Evolutionary conservation across 2,329 filamentous ascomycete genomes (phyloP).

Genomic region (Apiospora marii): DNA sequence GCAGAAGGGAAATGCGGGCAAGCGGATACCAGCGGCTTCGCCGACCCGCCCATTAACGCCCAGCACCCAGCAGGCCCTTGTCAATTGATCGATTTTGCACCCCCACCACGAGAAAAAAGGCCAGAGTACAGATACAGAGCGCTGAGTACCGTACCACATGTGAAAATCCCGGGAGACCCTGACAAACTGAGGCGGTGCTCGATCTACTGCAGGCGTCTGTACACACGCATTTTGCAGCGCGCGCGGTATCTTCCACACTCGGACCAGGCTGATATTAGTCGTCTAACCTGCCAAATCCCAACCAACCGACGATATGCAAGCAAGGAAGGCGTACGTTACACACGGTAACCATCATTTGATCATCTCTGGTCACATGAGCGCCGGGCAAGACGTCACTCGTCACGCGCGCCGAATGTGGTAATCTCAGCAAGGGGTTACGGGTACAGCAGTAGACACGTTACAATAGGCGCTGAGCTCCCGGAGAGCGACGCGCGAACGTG

Average conservation of each 20-base stretch:
- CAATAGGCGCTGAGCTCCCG: slow-evolving; percentile 10
- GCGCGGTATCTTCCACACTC: neutral
- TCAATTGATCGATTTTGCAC: slow-evolving; percentile 13
- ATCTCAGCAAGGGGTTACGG: slow-evolving; percentile 16
- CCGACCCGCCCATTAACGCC: slow-evolving; percentile 20
- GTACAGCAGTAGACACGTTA: slow-evolving; percentile 19
- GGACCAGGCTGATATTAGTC: neutral
- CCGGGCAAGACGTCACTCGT: slow-evolving; percentile 4
- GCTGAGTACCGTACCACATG: neutral
- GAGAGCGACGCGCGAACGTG: neutral
- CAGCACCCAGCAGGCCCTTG: neutral
- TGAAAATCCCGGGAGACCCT: slow-evolving; percentile 15
- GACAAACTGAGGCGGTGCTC: slow-evolving; percentile 6
- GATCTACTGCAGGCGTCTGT: slow-evolving; percentile 1
- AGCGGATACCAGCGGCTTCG: slow-evolving; percentile 20
- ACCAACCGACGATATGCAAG: neutral
- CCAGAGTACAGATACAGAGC: neutral
- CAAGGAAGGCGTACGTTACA: slow-evolving; percentile 8
- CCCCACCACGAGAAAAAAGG: slow-evolving; percentile 1
- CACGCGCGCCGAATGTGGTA: slow-evolving; percentile 13
- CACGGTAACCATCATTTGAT: slow-evolving; percentile 19
- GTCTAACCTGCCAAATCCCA: neutral
- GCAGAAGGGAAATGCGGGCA: slow-evolving; percentile 9
- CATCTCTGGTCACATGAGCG: slow-evolving; percentile 14
- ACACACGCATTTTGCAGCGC: neutral